Percentiles rank a stretch among this genome's conserved stretches.
These are phyloP conservation scores for Colletotrichum incanum DNA, from an alignment of 2,329 filamentous ascomycete species.

Conservation along the genomic window DNA sequence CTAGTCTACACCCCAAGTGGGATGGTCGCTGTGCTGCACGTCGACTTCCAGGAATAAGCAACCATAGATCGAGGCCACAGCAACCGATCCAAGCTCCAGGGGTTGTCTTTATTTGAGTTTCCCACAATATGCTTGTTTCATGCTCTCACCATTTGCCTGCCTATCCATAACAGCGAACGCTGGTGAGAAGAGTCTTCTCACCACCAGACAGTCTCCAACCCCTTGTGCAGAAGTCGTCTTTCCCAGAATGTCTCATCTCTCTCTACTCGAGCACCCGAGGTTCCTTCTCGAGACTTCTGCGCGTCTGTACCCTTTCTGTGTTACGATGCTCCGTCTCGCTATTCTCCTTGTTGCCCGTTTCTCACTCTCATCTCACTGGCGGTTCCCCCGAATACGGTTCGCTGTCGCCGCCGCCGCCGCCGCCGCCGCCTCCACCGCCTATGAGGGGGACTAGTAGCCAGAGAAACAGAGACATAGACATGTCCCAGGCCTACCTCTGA, in stretches of 20 bases:
- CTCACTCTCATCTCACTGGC: not conserved
- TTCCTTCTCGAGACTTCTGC: constrained; percentile 12
- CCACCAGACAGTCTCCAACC: not conserved
- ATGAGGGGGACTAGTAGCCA: constrained; percentile 31
- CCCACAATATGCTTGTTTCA: constrained; percentile 39
- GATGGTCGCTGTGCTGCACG: constrained; percentile 31
- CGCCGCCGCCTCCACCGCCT: constrained; percentile 35
- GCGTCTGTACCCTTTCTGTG: constrained; percentile 1
- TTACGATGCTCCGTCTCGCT: not conserved
- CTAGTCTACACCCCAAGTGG: constrained; percentile 20
- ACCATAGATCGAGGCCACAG: constrained; percentile 21
- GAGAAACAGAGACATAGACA: constrained; percentile 26
- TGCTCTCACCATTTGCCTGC: constrained; percentile 25
- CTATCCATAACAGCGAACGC: constrained; percentile 1
- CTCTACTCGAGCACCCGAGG: constrained; percentile 29
- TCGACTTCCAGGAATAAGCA: constrained; percentile 38
- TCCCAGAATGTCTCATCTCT: constrained; percentile 38
- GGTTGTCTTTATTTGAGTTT: constrained; percentile 40
- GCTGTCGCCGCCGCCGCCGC: constrained; percentile 21
- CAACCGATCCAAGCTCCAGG: constrained; percentile 21
- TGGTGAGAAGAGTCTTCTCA: not conserved
- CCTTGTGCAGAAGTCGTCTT: constrained; percentile 14
- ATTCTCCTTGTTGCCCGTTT: constrained; percentile 6
- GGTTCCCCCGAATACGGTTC: constrained; percentile 4
- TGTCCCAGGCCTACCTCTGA: constrained; percentile 30